Evolutionary conservation across 73 alveolate species (phyloP).

Genomic region (Paramecium caudatum): DNA sequence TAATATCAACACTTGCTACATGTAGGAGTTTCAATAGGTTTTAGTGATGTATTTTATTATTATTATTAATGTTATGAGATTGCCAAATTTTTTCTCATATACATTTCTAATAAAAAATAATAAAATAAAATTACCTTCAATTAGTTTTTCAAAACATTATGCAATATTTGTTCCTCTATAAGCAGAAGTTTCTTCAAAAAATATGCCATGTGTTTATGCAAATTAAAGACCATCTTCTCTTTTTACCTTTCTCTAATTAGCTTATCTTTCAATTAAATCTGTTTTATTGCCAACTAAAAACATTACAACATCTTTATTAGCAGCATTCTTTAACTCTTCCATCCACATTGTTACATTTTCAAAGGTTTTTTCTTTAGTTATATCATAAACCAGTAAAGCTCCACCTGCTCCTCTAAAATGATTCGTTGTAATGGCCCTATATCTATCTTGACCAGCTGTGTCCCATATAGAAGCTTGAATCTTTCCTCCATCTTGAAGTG

Average conservation of each 20-base stretch:
- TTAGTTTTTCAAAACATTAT: constrained; percentile 70
- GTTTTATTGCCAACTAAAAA: constrained; percentile 87
- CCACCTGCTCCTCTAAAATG: constrained; percentile 97
- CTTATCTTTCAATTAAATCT: constrained; percentile 84
- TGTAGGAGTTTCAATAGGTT: constrained; percentile 27
- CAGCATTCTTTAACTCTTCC: constrained; percentile 85
- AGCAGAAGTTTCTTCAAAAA: constrained; percentile 87
- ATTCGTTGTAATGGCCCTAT: constrained; percentile 89
- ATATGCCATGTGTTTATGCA: constrained; percentile 81
- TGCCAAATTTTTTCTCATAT: background rate
- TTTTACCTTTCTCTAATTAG: constrained; percentile 81
- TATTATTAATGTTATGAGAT: constrained; percentile 2
- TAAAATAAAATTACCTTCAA: constrained; percentile 55
- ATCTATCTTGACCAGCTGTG: constrained; percentile 92
- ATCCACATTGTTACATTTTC: constrained; percentile 90
- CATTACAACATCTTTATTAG: constrained; percentile 91
- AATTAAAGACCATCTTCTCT: constrained; percentile 81
- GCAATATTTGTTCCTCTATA: constrained; percentile 72
- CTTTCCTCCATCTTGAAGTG: constrained; percentile 86
- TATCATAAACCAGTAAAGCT: constrained; percentile 95
- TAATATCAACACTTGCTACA: constrained; percentile 62
- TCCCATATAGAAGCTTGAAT: constrained; percentile 91
- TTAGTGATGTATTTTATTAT: background rate
- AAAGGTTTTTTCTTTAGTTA: constrained; percentile 87
- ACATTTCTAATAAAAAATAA: constrained; percentile 40